phyloP scores from a whole-genome alignment of 345 rosid species.

The Raphanus raphanistrum region DNA sequence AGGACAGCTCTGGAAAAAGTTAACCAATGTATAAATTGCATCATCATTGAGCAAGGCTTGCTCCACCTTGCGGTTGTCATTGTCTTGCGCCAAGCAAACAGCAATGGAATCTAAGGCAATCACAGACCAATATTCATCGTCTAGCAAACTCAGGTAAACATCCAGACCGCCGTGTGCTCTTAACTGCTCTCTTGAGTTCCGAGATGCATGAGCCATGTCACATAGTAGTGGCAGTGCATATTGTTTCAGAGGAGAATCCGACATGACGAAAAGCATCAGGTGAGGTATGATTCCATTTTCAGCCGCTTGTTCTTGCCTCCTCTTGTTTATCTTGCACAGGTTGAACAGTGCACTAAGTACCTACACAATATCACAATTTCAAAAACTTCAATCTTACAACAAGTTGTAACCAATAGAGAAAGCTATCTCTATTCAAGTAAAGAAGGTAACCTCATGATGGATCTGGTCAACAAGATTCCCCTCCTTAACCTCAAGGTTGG shows the following conservation, averaged over 20 bases:
- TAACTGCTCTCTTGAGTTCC: constrained; percentile 96
- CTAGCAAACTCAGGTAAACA: constrained; percentile 89
- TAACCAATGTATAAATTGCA: constrained; percentile 83
- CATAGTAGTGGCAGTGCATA: constrained; percentile 88
- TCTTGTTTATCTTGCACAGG: constrained; percentile 98
- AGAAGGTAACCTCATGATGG: constrained; percentile 71
- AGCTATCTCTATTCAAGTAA: constrained; percentile 22
- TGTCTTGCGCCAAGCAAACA: constrained; percentile 97
- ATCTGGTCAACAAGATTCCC: constrained; percentile 74
- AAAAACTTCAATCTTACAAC: neutral
- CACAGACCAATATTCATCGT: constrained; percentile 85
- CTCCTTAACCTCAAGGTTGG: constrained; percentile 91
- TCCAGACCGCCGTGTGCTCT: constrained; percentile 96
- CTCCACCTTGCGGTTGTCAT: constrained; percentile 91
- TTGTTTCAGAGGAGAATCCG: constrained; percentile 77
- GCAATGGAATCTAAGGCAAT: constrained; percentile 96
- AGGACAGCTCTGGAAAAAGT: constrained; percentile 92
- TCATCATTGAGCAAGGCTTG: constrained; percentile 88
- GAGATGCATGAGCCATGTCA: constrained; percentile 99
- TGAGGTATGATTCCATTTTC: constrained; percentile 99
- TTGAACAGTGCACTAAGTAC: constrained; percentile 95
- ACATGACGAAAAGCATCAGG: constrained; percentile 79
- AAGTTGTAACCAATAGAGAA: neutral
- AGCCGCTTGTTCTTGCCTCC: constrained; percentile 99
- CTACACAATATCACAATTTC: constrained; percentile 44